Percentiles rank a stretch among this genome's conserved stretches.
Evolutionary conservation across 306 rosid genomes (phyloP).

Genomic region (Oemleria cerasiformis): DNA sequence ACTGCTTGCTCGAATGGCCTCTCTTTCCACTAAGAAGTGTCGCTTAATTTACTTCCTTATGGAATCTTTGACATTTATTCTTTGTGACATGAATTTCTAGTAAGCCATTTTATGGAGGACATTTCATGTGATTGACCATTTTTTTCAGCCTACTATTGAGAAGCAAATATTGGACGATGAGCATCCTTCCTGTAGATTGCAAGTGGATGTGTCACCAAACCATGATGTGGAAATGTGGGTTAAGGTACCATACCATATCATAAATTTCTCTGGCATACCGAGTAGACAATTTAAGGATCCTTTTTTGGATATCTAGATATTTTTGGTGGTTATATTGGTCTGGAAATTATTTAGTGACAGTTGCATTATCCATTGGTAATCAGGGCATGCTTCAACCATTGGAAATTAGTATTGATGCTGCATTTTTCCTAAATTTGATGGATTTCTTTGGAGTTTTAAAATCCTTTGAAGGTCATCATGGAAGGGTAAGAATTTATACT

Average conservation of each 20-base stretch:
- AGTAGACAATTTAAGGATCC: constrained; percentile 19
- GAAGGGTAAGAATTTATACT: constrained; percentile 53
- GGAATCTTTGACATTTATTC: not conserved
- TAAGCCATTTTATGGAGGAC: not conserved
- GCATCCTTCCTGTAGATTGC: constrained; percentile 49
- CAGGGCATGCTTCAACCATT: constrained; percentile 73
- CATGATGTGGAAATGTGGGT: constrained; percentile 49
- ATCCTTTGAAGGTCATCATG: constrained; percentile 59
- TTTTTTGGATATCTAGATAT: constrained; percentile 19
- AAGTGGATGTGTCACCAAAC: constrained; percentile 52
- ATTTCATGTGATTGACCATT: constrained; percentile 16
- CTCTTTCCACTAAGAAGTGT: not conserved
- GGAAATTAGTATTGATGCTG: constrained; percentile 58
- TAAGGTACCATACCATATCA: constrained; percentile 50
- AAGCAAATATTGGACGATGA: constrained; percentile 27
- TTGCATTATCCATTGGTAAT: constrained; percentile 15
- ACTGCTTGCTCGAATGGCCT: not conserved
- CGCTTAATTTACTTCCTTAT: not conserved
- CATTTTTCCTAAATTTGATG: constrained; percentile 36
- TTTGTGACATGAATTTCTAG: not conserved
- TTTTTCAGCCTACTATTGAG: constrained; percentile 54
- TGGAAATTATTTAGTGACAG: constrained; percentile 9
- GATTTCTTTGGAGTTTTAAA: constrained; percentile 55
- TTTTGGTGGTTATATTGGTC: not conserved
- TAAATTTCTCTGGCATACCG: constrained; percentile 18